phyloP scores from a whole-genome alignment of 106 monocot species.

The Hemerocallis citrina region DNA sequence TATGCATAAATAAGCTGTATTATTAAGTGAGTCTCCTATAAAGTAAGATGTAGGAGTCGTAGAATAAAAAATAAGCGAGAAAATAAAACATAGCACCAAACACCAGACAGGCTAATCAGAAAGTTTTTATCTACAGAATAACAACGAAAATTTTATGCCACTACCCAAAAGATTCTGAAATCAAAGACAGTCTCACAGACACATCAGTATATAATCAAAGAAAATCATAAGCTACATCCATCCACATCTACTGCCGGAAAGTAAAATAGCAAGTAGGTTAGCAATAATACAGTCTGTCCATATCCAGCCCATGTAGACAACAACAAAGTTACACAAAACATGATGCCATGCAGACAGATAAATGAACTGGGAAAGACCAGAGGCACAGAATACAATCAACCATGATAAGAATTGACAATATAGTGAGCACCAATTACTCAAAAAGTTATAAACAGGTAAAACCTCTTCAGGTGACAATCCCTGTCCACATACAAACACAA shows the following conservation, averaged over 20 bases:
- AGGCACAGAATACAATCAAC: conserved; percentile 8
- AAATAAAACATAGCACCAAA: neutral
- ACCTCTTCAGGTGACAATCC: neutral
- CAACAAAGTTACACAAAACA: neutral
- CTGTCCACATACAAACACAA: neutral
- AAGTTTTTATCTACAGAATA: neutral
- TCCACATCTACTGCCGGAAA: neutral
- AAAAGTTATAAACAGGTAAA: neutral
- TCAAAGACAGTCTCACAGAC: neutral
- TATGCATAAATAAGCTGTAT: neutral
- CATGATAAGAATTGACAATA: neutral
- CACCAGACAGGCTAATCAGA: neutral
- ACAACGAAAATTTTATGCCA: neutral
- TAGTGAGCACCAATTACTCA: neutral
- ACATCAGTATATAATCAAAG: neutral
- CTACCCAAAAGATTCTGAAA: neutral
- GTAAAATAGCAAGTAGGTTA: neutral
- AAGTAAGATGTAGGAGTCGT: neutral
- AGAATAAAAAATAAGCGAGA: neutral
- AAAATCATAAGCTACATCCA: neutral
- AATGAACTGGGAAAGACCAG: neutral
- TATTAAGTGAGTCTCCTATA: neutral
- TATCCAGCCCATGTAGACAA: neutral
- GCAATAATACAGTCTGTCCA: neutral
- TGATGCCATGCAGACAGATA: too few species aligned